A percentile compares a stretch with the other conserved stretches of the same genome.
Evolutionary conservation across 805 yeast genomes (phyloP).

Genomic region (Yamadazyma takamatsuzukensis): DNA sequence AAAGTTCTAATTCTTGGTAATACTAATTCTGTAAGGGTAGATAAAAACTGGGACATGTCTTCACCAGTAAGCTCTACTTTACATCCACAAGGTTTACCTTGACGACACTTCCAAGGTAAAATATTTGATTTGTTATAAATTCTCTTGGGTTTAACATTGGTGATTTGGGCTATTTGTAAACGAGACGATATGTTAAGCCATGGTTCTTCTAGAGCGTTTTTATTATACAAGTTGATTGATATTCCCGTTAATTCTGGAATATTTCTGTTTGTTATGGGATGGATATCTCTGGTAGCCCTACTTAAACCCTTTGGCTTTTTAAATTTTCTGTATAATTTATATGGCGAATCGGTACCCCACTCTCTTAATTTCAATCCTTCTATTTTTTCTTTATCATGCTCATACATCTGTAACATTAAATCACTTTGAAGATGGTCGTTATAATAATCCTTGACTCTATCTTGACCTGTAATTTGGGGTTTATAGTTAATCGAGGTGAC

Average conservation of each 20-base stretch:
- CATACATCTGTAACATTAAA: constrained; percentile 70
- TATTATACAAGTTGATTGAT: constrained; percentile 71
- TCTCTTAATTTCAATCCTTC: constrained; percentile 70
- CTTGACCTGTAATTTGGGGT: constrained; percentile 74
- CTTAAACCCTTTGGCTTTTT: constrained; percentile 73
- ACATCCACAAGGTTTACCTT: constrained; percentile 90
- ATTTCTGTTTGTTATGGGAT: constrained; percentile 62
- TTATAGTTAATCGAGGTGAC: constrained; percentile 73
- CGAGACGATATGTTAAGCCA: constrained; percentile 74
- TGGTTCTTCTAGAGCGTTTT: constrained; percentile 64
- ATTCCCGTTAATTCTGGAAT: constrained; percentile 71
- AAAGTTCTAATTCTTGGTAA: constrained; percentile 90
- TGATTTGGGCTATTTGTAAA: constrained; percentile 84
- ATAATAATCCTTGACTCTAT: constrained; percentile 76
- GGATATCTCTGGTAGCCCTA: constrained; percentile 70
- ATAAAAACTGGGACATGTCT: constrained; percentile 78
- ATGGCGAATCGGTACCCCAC: constrained; percentile 89
- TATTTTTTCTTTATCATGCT: constrained; percentile 53
- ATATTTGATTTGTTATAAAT: constrained; percentile 75
- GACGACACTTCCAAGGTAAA: constrained; percentile 81
- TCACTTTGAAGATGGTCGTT: constrained; percentile 72
- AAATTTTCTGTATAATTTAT: constrained; percentile 77
- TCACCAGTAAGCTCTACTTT: constrained; percentile 73
- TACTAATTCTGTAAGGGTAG: constrained; percentile 87
- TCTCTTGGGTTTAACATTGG: constrained; percentile 80